Percentiles rank a stretch among this genome's conserved stretches.
phyloP scores from a whole-genome alignment of 345 rosid genomes.

The Turnera subulata region DNA sequence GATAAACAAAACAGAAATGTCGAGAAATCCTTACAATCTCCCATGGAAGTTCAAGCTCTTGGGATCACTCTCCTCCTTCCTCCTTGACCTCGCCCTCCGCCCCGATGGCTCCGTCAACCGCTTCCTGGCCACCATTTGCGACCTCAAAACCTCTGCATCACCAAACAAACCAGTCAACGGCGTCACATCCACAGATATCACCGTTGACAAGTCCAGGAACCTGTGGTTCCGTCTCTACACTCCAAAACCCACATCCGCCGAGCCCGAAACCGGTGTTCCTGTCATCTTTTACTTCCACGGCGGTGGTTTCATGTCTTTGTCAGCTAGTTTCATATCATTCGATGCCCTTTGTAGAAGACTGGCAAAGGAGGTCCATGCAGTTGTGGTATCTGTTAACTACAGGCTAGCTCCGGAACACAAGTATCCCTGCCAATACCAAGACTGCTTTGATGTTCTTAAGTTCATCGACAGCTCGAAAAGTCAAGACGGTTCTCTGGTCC shows the following conservation, averaged over 20 bases:
- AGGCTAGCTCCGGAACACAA: conserved; percentile 33
- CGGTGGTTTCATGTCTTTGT: conserved; percentile 29
- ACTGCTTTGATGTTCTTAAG: conserved; percentile 22
- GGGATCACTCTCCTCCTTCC: no score
- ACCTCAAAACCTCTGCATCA: conserved; percentile 2
- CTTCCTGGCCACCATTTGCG: no score
- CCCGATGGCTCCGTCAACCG: no score
- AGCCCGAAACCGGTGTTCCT: conserved; percentile 9
- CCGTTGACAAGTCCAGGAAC: conserved; percentile 10
- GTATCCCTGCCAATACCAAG: conserved; percentile 29
- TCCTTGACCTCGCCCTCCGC: no score
- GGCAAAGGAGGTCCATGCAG: conserved; percentile 11
- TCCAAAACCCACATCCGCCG: conserved; percentile 15
- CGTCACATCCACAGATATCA: conserved; percentile 22
- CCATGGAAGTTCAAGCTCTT: no score
- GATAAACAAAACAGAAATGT: no score
- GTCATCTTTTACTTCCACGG: conserved; percentile 39
- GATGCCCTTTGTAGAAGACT: conserved; percentile 24
- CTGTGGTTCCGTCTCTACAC: conserved; percentile 34
- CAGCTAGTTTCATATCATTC: conserved; percentile 17
- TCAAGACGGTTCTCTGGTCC: not conserved
- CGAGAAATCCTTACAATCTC: no score
- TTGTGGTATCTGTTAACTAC: conserved; percentile 30
- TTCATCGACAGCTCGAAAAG: not conserved
- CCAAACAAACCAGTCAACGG: not conserved